phyloP scores from a whole-genome alignment of 225 moss, liverwort and hornwort species.

The Anthoceros angustus region DNA sequence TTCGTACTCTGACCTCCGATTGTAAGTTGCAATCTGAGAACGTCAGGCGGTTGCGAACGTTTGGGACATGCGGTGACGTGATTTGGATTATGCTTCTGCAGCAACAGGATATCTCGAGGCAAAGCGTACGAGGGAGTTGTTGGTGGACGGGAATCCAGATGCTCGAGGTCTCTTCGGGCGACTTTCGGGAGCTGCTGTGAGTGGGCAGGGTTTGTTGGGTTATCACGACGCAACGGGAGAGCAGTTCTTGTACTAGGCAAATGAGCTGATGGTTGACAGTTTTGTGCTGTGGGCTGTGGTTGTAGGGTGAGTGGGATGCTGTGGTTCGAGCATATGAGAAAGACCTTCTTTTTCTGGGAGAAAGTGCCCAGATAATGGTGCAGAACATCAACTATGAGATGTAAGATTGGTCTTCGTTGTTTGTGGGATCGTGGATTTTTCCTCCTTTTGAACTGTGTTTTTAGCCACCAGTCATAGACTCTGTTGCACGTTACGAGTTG shows the following conservation, averaged over 20 bases:
- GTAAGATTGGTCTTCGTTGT: slow-evolving; percentile 20
- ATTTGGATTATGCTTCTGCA: slow-evolving; percentile 18
- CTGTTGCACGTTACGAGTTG: too few species aligned
- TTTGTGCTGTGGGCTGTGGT: not conserved
- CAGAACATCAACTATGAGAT: slow-evolving; percentile 94
- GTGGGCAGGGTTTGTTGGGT: slow-evolving; percentile 7
- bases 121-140: slow-evolving; percentile 52
- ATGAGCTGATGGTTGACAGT: not conserved
- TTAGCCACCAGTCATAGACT: too few species aligned
- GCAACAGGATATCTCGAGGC: slow-evolving; percentile 85
- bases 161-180: slow-evolving; percentile 72
- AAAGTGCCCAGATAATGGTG: slow-evolving; percentile 90
- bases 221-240: not conserved
- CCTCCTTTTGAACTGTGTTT: not conserved
- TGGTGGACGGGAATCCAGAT: slow-evolving; percentile 48
- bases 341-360: slow-evolving; percentile 68
- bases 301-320: slow-evolving; percentile 83
- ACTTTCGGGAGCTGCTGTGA: slow-evolving; percentile 75
- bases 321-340: slow-evolving; percentile 92
- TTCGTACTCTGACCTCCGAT: slow-evolving; percentile 42
- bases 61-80: not conserved
- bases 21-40: slow-evolving; percentile 24
- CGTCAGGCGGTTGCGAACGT: not conserved
- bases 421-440: not conserved
- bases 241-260: not conserved